These are phyloP conservation scores for Phytophthora syringae DNA, from an alignment of 352 stramenopile species.

Conservation along the genomic window DNA sequence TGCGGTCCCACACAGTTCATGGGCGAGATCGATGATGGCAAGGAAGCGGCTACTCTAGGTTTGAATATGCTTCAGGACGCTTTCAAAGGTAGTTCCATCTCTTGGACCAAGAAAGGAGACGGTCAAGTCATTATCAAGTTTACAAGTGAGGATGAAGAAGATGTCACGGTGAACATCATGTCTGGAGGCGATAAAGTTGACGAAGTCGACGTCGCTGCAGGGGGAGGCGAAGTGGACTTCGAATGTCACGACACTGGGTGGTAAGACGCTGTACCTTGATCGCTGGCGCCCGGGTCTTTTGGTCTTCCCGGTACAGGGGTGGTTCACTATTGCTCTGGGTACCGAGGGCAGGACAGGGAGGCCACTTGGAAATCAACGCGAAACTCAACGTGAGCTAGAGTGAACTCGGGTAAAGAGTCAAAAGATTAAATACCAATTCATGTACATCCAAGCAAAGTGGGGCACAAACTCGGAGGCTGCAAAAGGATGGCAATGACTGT, in stretches of 20 bases:
- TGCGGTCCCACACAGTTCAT: slow-evolving; percentile 48
- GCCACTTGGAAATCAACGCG: slow-evolving; percentile 50
- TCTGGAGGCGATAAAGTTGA: slow-evolving; percentile 34
- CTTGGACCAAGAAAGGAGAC: slow-evolving; percentile 30
- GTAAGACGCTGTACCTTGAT: slow-evolving; percentile 36
- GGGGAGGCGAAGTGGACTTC: slow-evolving; percentile 25
- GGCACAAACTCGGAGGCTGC: neutral
- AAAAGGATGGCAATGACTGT: slow-evolving; percentile 58
- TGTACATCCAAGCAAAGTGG: neutral
- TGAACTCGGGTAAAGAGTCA: slow-evolving; percentile 1
- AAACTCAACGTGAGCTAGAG: slow-evolving; percentile 59
- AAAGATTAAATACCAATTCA: slow-evolving; percentile 1
- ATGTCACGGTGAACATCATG: slow-evolving; percentile 37
- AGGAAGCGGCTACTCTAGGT: slow-evolving; percentile 43
- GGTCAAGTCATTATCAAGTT: slow-evolving; percentile 35
- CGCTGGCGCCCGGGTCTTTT: slow-evolving; percentile 34
- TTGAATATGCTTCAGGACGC: slow-evolving; percentile 31
- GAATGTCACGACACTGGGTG: slow-evolving; percentile 28
- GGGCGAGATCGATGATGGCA: slow-evolving; percentile 67
- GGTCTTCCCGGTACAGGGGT: slow-evolving; percentile 31
- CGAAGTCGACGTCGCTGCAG: slow-evolving; percentile 24
- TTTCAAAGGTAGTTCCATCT: slow-evolving; percentile 27
- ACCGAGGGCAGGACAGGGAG: slow-evolving; percentile 38
- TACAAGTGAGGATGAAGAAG: slow-evolving; percentile 28
- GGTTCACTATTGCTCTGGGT: slow-evolving; percentile 70